A percentile compares a stretch with the other conserved stretches of the same genome.
Conservation (phyloP, 768 basidiomycete genomes). For the Serendipita vermifera region DNA sequence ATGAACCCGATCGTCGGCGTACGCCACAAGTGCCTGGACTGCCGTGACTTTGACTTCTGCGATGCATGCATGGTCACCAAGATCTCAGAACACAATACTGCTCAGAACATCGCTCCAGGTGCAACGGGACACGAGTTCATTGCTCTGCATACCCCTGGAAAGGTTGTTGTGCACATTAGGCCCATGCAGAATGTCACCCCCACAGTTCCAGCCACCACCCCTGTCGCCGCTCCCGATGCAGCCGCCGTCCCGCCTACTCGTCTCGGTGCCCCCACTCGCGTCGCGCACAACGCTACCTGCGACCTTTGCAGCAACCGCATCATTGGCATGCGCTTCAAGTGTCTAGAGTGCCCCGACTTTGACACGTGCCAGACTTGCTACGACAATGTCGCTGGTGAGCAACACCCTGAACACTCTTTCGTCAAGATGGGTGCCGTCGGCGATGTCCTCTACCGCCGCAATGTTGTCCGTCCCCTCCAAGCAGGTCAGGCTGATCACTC, state of each 20-base stretch:
- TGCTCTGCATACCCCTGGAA: conserved; percentile 50
- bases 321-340: conserved; percentile 68
- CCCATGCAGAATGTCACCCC: conserved; percentile 5
- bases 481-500: too few relatives aligned
- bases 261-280: conserved; percentile 16
- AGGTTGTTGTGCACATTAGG: conserved; percentile 48
- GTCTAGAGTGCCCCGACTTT: conserved; percentile 68
- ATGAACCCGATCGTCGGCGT: conserved; percentile 40
- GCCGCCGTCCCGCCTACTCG: background rate
- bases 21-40: conserved; percentile 72
- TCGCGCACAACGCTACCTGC: conserved; percentile 55
- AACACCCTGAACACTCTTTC: conserved; percentile 68
- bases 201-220: background rate
- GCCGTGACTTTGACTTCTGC: conserved; percentile 66
- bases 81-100: conserved; percentile 12
- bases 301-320: conserved; percentile 66
- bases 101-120: conserved; percentile 31
- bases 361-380: conserved; percentile 66
- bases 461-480: background rate
- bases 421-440: conserved; percentile 42
- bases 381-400: conserved; percentile 46
- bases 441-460: conserved; percentile 30
- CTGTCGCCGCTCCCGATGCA: background rate
- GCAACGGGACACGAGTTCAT: conserved; percentile 67
- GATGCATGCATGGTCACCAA: conserved; percentile 41